A percentile compares a stretch with the other conserved stretches of the same genome.
Evolutionary conservation across 2,329 filamentous ascomycete species (phyloP).

Genomic region (Decorospora gaudefroyi): DNA sequence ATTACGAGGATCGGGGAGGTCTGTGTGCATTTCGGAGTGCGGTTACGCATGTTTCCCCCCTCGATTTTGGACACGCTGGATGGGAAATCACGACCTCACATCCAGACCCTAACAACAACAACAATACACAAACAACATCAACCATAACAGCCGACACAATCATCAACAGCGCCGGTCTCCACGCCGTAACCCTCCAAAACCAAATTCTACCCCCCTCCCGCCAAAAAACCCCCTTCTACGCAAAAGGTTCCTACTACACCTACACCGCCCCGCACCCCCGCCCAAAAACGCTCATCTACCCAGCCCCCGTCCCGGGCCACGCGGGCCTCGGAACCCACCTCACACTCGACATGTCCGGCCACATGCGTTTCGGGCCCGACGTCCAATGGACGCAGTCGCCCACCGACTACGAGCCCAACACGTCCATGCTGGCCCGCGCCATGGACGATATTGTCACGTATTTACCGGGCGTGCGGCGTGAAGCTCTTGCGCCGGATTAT

Average conservation of each 20-base stretch:
- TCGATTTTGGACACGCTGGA: conserved; percentile 59
- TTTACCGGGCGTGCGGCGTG: conserved; percentile 71
- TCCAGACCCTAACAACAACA: conserved; percentile 42
- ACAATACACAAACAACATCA: conserved; percentile 47
- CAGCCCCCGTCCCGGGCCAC: conserved; percentile 78
- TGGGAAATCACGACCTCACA: conserved; percentile 72
- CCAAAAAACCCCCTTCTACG: conserved; percentile 71
- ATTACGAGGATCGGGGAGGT: conserved; percentile 77
- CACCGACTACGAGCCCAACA: conserved; percentile 69
- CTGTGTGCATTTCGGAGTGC: conserved; percentile 70
- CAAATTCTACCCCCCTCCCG: conserved; percentile 68
- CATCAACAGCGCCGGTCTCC: conserved; percentile 84
- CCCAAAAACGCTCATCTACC: conserved; percentile 80
- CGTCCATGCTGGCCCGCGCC: conserved; percentile 66
- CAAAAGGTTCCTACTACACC: conserved; percentile 94
- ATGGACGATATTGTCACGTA: conserved; percentile 77
- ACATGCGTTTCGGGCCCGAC: conserved; percentile 90
- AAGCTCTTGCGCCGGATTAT: conserved; percentile 76
- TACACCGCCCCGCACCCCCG: conserved; percentile 69
- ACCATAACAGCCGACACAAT: conserved; percentile 74
- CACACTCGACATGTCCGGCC: conserved; percentile 83
- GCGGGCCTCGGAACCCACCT: conserved; percentile 91
- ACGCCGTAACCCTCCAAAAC: conserved; percentile 77
- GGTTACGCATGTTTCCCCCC: conserved; percentile 66
- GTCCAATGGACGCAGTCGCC: conserved; percentile 86